phyloP scores from a whole-genome alignment of 1,284 basidiomycete species.

The Rhodotorula sp. region DNA sequence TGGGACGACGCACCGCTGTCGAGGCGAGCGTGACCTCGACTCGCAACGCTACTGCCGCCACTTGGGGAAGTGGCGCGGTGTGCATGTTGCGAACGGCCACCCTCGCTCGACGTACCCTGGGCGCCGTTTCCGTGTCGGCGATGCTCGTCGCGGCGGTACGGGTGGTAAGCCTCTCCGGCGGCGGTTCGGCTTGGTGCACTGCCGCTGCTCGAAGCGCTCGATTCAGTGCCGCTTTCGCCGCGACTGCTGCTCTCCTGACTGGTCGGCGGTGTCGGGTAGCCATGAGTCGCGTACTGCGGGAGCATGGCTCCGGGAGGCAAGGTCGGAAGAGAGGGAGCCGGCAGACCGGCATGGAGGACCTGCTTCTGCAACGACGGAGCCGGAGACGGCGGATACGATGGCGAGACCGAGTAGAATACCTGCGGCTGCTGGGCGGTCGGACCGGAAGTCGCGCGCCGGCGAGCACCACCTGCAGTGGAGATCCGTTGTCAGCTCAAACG shows the following conservation, averaged over 20 bases:
- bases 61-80: constrained; percentile 17
- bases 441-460: constrained; percentile 29
- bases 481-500: no score
- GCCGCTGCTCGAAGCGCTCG: constrained; percentile 18
- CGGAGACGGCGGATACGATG: constrained; percentile 19
- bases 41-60: not conserved
- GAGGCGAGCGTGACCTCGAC: not conserved
- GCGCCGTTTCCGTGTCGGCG: not conserved
- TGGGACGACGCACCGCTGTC: constrained; percentile 4
- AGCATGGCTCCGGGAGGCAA: constrained; percentile 33
- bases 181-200: not conserved
- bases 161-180: constrained; percentile 29
- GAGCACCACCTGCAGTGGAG: not conserved
- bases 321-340: not conserved
- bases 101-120: not conserved
- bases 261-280: constrained; percentile 36
- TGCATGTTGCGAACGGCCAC: not conserved
- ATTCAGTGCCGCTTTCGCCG: constrained; percentile 17
- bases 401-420: constrained; percentile 16
- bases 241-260: constrained; percentile 21
- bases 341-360: not conserved
- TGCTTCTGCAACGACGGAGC: not conserved
- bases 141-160: constrained; percentile 27
- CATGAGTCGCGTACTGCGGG: constrained; percentile 21
- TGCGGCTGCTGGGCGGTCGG: constrained; percentile 14